Base-by-base conservation (phyloP, 192 early-diverging fungal species). In the Backusella tuberculispora region DNA sequence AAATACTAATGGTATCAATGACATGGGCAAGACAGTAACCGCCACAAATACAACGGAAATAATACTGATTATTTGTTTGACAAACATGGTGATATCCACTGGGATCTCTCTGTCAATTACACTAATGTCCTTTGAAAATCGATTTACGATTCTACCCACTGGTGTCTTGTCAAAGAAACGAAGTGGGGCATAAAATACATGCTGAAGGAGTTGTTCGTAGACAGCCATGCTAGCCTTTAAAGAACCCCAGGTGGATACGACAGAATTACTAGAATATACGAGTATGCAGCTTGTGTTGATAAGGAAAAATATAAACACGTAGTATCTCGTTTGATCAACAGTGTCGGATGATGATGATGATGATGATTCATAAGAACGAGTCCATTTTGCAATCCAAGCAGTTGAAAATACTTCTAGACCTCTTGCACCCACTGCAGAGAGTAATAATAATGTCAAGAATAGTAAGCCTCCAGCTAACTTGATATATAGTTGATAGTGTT, bases 111-210 rank as follows among this genome's bases (percentile, higher is more conserved):
- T 84, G 74, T 97, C 95, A 69, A 97, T 81, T 2, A 88, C 84
- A 42, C 88, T 89, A 77, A 97, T 91, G 79, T 98, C 95, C 60
- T 93, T 92, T 5, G 93, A 90, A 76, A 95, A 96, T 38, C 97
- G 85, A 80, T 96, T 98, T 76, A 96, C 87, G 26, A 97, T 90
- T n/a, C 92, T 89, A 24, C 95, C 94, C 17, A 93, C 84, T 1
- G 96, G 95, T 15, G 91, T 93, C 12, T 88, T 89, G 74, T 96
- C 95, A 80, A 94, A 98, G 86, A 96, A 97, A 6, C 90, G 86
- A 9, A 96, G 86, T 21, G 91, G 90, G 4, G 95, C 90, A 10
- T 84, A 86, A 44, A 92, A 73, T 26, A 94, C 83, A 13, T 84
- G 56, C 8, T 77, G 77, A 48, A 94, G 76, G n/a, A 92, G 78